phyloP scores from a whole-genome alignment of 2,329 filamentous ascomycete genomes.

The Pestalotiopsis sp. region DNA sequence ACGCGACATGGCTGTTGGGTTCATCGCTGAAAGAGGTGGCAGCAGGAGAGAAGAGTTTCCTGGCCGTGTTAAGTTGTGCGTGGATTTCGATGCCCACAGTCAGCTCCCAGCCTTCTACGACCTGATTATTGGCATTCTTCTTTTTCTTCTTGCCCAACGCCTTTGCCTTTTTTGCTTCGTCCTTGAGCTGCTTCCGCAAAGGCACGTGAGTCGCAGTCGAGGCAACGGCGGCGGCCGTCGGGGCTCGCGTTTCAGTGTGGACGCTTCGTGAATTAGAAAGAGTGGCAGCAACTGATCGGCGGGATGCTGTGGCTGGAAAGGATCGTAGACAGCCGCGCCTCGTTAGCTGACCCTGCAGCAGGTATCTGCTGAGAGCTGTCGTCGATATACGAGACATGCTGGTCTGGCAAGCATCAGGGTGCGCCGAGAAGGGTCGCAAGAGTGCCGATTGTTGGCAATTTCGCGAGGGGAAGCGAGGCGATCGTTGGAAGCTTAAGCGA shows the following conservation, averaged over 20 bases:
- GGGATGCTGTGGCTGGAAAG: constrained; percentile 9
- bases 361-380: constrained; percentile 46
- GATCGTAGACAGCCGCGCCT: constrained; percentile 40
- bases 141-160: constrained; percentile 43
- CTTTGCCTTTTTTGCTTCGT: constrained; percentile 58
- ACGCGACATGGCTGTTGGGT: constrained; percentile 84
- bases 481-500: background rate
- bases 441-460: background rate
- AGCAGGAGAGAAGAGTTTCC: constrained; percentile 85
- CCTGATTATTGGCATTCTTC: constrained; percentile 48
- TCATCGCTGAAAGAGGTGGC: constrained; percentile 63
- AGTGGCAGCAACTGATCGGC: background rate
- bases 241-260: constrained; percentile 1
- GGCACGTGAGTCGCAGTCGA: constrained; percentile 39
- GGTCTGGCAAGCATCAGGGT: background rate
- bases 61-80: constrained; percentile 85
- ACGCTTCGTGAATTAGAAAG: background rate
- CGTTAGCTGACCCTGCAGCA: constrained; percentile 46
- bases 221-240: background rate
- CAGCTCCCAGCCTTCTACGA: constrained; percentile 77
- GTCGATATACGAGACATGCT: constrained; percentile 46
- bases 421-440: background rate
- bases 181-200: constrained; percentile 71
- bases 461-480: background rate
- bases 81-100: constrained; percentile 98